Evolutionary conservation across 2,329 filamentous ascomycete genomes (phyloP), one percentile per base, ranked within the genome.

Genomic region (Hyphodiscus sp.): DNA sequence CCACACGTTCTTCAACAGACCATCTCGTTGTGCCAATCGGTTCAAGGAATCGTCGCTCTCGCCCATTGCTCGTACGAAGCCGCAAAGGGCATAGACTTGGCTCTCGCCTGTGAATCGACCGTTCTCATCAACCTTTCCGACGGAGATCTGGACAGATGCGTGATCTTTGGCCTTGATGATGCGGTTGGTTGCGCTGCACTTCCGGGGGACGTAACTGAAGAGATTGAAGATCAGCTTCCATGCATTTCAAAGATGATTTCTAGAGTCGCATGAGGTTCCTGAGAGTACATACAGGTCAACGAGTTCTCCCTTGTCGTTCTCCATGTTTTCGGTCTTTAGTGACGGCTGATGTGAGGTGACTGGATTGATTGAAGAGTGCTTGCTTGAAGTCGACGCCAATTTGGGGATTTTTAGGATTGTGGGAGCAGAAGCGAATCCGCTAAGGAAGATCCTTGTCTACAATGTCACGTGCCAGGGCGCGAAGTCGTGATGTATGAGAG

Each of bases 141-240:
- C 81, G 69, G 87, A 89, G 77, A 99, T 90, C 79, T 99, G 94
- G 69, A 97, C 94, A 61, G 89, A 95, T 70, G 90, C 92, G 84
- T 99, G 94, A 80, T 99, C 94, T 82, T 97, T 96, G 82, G 94
- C 91, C 83, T 96, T 96, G 86, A 99, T 97, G 83, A 97, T 96
- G 80, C 94, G 90, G 89, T 95, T 95, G 76, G 92, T 96, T 69
- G 91, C 91, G 76, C 84, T 90, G 89, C 92, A 97, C 83, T 96
- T 97, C 83, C 92, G 90, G 75, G 91, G 91, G 82, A 96, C 89
- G 86, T 95, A 95, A 76, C 90, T 95, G 73, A 61, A 63, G 55
- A 55, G 18, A 58, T 45, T 26, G 33, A 53, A 23, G 8, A 19
- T 56, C 49, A 56, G 51, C 43, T 38, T 47, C 29, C 10, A 42